Evolutionary conservation across 2,329 filamentous ascomycete genomes (phyloP).

Genomic region (Penicillium paneum): DNA sequence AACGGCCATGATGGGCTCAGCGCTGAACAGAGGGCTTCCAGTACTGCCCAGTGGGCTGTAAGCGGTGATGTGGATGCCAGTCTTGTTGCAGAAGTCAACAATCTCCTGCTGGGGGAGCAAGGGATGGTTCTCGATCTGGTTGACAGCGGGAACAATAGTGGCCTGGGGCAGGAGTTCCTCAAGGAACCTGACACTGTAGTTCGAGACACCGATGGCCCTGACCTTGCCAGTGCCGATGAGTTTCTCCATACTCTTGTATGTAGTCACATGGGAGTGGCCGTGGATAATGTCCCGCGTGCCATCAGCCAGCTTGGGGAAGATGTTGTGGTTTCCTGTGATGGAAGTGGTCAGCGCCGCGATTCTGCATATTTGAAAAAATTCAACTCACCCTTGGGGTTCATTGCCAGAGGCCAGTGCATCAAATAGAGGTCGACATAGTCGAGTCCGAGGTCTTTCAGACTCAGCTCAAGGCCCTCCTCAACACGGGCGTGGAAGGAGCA

Average conservation of each 20-base stretch:
- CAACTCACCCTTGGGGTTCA: constrained; percentile 67
- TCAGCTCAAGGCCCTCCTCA: constrained; percentile 68
- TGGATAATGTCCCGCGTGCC: constrained; percentile 70
- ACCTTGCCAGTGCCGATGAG: constrained; percentile 55
- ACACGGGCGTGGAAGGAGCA: constrained; percentile 71
- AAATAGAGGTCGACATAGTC: constrained; percentile 80
- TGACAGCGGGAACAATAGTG: constrained; percentile 63
- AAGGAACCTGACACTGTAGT: constrained; percentile 55
- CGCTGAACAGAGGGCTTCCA: constrained; percentile 43
- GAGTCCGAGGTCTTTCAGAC: constrained; percentile 68
- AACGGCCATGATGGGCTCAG: constrained; percentile 42
- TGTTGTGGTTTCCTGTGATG: constrained; percentile 33
- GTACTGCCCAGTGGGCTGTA: constrained; percentile 48
- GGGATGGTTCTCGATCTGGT: constrained; percentile 80
- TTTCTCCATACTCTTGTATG: constrained; percentile 69
- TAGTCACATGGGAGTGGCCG: constrained; percentile 67
- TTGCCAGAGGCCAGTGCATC: constrained; percentile 76
- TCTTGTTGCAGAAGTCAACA: constrained; percentile 50
- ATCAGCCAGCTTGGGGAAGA: constrained; percentile 70
- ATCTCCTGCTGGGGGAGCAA: constrained; percentile 59
- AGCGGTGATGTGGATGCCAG: constrained; percentile 53
- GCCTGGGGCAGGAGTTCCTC: constrained; percentile 57
- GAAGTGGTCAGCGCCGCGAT: background rate
- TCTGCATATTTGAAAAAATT: background rate
- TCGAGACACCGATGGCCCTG: constrained; percentile 58